These are phyloP conservation scores for Tolypocladium nubicola DNA, from an alignment of 2,329 filamentous ascomycete species.

Conservation along the genomic window DNA sequence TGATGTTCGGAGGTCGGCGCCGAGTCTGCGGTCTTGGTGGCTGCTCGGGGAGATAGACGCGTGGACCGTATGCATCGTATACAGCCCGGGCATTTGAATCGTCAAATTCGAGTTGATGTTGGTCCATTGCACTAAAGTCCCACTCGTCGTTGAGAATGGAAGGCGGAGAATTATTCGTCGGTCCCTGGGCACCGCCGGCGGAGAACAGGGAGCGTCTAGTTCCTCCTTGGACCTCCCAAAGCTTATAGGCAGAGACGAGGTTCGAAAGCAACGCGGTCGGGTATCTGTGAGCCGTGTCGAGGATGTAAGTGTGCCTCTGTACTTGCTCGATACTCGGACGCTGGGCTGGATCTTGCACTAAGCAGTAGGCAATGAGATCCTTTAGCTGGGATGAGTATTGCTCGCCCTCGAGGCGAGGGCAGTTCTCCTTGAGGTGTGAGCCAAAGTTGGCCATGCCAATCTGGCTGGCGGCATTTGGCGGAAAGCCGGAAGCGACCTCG, in stretches of 20 bases:
- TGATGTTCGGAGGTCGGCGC: no score
- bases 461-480: conserved; percentile 54
- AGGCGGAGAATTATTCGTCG: conserved; percentile 28
- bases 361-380: conserved; percentile 61
- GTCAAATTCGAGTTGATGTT: no score
- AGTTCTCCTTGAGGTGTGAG: conserved; percentile 46
- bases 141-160: conserved; percentile 47
- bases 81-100: no score
- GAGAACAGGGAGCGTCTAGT: conserved; percentile 56
- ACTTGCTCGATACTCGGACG: conserved; percentile 61
- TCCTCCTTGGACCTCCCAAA: conserved; percentile 67
- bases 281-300: conserved; percentile 50
- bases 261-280: conserved; percentile 53
- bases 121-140: conserved; percentile 47
- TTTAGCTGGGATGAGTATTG: conserved; percentile 59
- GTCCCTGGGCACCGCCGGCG: conserved; percentile 45
- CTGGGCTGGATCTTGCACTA: conserved; percentile 56
- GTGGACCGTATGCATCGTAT: no score
- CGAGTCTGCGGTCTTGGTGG: no score
- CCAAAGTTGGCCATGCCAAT: conserved; percentile 38
- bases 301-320: conserved; percentile 58
- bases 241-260: conserved; percentile 60
- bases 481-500: conserved; percentile 69
- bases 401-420: conserved; percentile 60
- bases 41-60: no score